These are phyloP conservation scores for Fomes fomentarius DNA, from an alignment of 1,284 basidiomycete genomes.

Conservation along the genomic window DNA sequence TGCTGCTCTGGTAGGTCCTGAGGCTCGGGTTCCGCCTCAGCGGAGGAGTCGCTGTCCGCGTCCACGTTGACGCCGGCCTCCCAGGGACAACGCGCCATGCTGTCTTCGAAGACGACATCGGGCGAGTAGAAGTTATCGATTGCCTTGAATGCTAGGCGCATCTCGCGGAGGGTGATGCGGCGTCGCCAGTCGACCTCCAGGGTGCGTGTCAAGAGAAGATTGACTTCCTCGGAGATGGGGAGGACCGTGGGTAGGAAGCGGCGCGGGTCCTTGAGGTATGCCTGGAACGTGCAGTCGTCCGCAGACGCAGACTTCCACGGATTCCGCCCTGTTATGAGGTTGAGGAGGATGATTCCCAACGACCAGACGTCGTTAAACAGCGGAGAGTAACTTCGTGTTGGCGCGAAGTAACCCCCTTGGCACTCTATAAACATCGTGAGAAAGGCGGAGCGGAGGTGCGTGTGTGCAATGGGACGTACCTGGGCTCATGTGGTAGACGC, in stretches of 20 bases:
- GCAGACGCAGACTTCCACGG: constrained; percentile 97
- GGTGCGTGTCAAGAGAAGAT: constrained; percentile 68
- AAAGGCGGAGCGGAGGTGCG: background rate
- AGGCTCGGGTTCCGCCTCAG: constrained; percentile 31
- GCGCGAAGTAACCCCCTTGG: constrained; percentile 82
- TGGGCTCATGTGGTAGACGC: constrained; percentile 96
- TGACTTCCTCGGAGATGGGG: constrained; percentile 73
- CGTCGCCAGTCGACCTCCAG: constrained; percentile 75
- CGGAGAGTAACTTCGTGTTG: constrained; percentile 79
- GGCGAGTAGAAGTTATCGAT: constrained; percentile 75
- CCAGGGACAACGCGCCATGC: constrained; percentile 83
- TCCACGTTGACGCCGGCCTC: constrained; percentile 74
- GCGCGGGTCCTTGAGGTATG: constrained; percentile 66
- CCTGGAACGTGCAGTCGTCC: constrained; percentile 76
- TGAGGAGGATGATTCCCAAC: constrained; percentile 93
- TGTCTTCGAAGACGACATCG: constrained; percentile 77
- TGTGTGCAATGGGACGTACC: constrained; percentile 50
- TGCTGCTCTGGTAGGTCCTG: constrained; percentile 28
- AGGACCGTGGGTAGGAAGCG: constrained; percentile 75
- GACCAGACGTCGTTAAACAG: constrained; percentile 97
- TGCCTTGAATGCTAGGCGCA: constrained; percentile 69
- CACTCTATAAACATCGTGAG: constrained; percentile 64
- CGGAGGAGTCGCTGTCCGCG: constrained; percentile 38
- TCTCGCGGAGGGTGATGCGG: constrained; percentile 70
- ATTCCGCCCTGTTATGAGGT: constrained; percentile 93